These are phyloP conservation scores for Neonectria coccinea DNA, from an alignment of 2,329 filamentous ascomycete species.

Conservation along the genomic window DNA sequence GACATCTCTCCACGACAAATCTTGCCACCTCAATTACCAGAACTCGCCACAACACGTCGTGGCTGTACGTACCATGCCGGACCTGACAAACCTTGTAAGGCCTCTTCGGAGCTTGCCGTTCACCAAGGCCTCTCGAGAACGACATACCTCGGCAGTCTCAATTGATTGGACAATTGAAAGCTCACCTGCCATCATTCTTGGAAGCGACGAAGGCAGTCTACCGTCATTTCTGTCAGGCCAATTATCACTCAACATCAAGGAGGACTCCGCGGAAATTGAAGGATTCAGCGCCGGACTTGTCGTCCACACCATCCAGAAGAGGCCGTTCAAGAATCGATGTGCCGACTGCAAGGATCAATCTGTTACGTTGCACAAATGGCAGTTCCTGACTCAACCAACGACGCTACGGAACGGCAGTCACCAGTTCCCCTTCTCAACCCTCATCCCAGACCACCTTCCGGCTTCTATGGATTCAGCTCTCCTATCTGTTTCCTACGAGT, in stretches of 20 bases:
- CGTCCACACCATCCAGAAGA: slow-evolving; percentile 23
- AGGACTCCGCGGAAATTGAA: slow-evolving; percentile 21
- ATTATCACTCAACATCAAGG: slow-evolving; percentile 6
- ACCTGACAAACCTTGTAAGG: slow-evolving; percentile 21
- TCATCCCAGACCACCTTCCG: slow-evolving; percentile 85
- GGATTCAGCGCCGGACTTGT: slow-evolving; percentile 18
- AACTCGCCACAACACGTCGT: not conserved
- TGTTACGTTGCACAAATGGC: slow-evolving; percentile 32
- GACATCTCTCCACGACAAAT: not conserved
- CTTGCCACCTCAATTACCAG: not conserved
- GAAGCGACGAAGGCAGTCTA: slow-evolving; percentile 1
- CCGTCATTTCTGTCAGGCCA: slow-evolving; percentile 24
- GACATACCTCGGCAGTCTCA: not conserved
- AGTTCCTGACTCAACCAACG: not conserved
- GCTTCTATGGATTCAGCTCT: slow-evolving; percentile 80
- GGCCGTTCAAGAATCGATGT: slow-evolving; percentile 33
- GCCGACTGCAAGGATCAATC: slow-evolving; percentile 31
- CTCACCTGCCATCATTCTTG: slow-evolving; percentile 16
- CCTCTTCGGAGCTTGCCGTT: slow-evolving; percentile 14
- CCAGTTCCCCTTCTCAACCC: slow-evolving; percentile 84
- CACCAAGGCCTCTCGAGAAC: not conserved
- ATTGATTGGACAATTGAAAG: slow-evolving; percentile 29
- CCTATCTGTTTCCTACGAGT: slow-evolving; percentile 80
- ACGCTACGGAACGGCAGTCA: slow-evolving; percentile 1
- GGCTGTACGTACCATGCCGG: slow-evolving; percentile 17